These are phyloP conservation scores for Boletus pseudo-olivaceus DNA, from an alignment of 768 basidiomycete species.

Conservation along the genomic window DNA sequence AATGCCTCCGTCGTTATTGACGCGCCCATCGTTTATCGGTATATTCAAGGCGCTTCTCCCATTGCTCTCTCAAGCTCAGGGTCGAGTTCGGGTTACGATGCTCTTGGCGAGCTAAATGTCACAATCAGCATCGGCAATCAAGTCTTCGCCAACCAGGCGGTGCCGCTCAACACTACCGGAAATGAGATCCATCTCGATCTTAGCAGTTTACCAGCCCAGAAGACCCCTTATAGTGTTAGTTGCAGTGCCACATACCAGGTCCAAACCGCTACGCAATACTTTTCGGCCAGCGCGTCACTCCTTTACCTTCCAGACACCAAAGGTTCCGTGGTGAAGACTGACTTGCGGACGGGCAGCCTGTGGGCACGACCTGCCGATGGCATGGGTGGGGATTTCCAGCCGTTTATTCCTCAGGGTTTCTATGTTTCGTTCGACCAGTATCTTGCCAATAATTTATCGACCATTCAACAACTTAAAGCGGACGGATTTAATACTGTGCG, in stretches of 20 bases:
- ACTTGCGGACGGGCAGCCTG: constrained; percentile 43
- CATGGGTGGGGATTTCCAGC: constrained; percentile 26
- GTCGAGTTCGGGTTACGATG: not conserved
- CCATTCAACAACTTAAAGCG: constrained; percentile 53
- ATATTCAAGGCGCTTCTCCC: constrained; percentile 34
- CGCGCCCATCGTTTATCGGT: constrained; percentile 33
- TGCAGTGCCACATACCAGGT: constrained; percentile 34
- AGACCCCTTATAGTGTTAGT: constrained; percentile 29
- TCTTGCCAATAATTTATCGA: constrained; percentile 48
- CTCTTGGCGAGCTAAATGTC: constrained; percentile 21
- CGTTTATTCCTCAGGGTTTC: constrained; percentile 68
- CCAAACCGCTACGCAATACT: constrained; percentile 32
- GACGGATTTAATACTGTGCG: constrained; percentile 42
- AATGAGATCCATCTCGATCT: constrained; percentile 35
- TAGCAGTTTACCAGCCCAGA: constrained; percentile 26
- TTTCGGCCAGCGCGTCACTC: constrained; percentile 30
- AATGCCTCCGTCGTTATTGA: constrained; percentile 35
- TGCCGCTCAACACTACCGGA: constrained; percentile 39
- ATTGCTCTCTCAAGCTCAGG: constrained; percentile 21
- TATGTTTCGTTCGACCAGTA: constrained; percentile 61
- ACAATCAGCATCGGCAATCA: constrained; percentile 30
- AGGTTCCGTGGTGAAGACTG: constrained; percentile 45
- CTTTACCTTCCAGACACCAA: constrained; percentile 40
- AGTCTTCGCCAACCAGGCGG: constrained; percentile 21
- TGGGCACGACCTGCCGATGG: constrained; percentile 34